phyloP scores from a whole-genome alignment of 2,329 filamentous ascomycete genomes.

The Trichoderma semiorbis region DNA sequence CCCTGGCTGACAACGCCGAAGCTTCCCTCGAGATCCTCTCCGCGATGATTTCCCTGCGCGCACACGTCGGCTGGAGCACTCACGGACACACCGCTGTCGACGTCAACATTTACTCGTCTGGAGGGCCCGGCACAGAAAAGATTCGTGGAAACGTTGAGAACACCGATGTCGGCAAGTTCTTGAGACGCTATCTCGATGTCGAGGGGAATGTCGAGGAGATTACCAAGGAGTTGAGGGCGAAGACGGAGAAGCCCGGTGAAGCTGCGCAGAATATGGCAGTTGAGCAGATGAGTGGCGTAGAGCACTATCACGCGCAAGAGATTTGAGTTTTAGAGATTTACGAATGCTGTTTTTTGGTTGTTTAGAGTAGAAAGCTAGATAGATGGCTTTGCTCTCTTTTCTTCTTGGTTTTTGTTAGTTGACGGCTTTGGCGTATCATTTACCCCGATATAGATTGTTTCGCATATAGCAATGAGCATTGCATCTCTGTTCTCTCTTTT shows the following conservation, averaged over 20 bases:
- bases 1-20: conserved; percentile 57
- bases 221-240: conserved; percentile 68
- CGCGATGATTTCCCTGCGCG: conserved; percentile 80
- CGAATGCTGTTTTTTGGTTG: not conserved
- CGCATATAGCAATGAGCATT: not conserved
- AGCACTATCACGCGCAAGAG: not conserved
- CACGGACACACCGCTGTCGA: conserved; percentile 93
- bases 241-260: conserved; percentile 31
- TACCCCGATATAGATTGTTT: not conserved
- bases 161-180: conserved; percentile 81
- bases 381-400: not conserved
- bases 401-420: not conserved
- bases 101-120: conserved; percentile 90
- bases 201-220: conserved; percentile 64
- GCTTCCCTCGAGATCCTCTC: conserved; percentile 61
- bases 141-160: conserved; percentile 91
- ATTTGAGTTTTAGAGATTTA: not conserved
- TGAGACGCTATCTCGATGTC: conserved; percentile 73
- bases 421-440: not conserved
- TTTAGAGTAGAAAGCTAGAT: not conserved
- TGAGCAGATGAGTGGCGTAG: not conserved
- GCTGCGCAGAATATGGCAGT: not conserved
- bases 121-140: conserved; percentile 58
- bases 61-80: conserved; percentile 89
- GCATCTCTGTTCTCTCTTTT: not conserved